Base-by-base conservation (phyloP, 345 rosid genomes). In the Bretschneidera sinensis region DNA sequence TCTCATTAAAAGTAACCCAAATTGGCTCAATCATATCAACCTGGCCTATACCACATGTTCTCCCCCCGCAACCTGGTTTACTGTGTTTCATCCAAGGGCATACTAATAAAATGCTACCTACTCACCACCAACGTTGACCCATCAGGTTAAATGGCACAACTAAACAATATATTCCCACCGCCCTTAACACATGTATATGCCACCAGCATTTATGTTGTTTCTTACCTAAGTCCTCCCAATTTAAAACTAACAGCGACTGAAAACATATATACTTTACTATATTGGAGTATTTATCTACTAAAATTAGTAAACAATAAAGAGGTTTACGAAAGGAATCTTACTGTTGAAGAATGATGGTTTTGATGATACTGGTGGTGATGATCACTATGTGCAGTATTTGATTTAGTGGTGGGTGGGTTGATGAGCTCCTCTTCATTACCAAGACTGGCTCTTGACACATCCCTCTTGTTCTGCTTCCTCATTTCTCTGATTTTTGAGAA, bases 381-480 rank as follows among this genome's bases (percentile, higher is more conserved):
- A 48, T 69, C 65, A 16, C 57, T 62, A 0, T 71, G 76, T 35
- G 74, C 67, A 6, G 80, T 57, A n/a, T 69, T 69, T 49, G 71
- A 57, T 9, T 58, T 74, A 25, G 79, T 62, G 33, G 82, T 78
- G 17, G 82, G 84, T 23, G 95, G 85, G 52, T 84, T 76, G 24
- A 83, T 71, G 53, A 87, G 74, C 57, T 89, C 99, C 43, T 92
- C 96, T 59, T 92, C 97, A 19, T 89, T 89, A 15, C 99, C 97
- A 57, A 90, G 81, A 78, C 99, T 90, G 24, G 91, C 96, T 71
- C 99, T 74, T 39, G 97, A 92, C 39, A 65, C 70, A 54, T 92
- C 96, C 74, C 84, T 88, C 81, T 90, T 94, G 83, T 90, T 90
- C 61, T 81, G 96, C 78, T 90, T 90, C 82, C 99, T 86, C 79